phyloP scores from a whole-genome alignment of 1,284 basidiomycete genomes.

The Pyrrhoderma lamaoense region DNA sequence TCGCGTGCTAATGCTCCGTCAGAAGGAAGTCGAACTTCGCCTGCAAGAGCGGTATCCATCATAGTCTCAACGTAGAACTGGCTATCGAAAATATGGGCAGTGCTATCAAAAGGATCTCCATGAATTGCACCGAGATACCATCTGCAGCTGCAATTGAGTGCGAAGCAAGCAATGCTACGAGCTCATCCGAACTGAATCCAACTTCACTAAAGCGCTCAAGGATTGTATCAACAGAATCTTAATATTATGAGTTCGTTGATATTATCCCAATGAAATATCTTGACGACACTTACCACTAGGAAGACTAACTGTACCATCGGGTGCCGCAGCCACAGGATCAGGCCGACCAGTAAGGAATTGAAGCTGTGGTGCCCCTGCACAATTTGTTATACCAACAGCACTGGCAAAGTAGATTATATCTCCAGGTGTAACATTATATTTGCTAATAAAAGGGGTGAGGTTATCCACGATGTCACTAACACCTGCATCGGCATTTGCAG shows the following conservation, averaged over 20 bases:
- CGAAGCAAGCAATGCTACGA: constrained; percentile 36
- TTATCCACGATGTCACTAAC: constrained; percentile 31
- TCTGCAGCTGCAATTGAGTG: constrained; percentile 34
- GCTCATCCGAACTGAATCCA: constrained; percentile 33
- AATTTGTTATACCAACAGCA: constrained; percentile 35
- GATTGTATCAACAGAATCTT: constrained; percentile 32
- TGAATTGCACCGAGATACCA: constrained; percentile 26
- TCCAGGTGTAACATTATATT: constrained; percentile 22
- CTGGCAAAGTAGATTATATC: constrained; percentile 34
- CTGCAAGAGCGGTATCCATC: constrained; percentile 22
- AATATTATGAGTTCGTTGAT: neutral
- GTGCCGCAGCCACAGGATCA: constrained; percentile 28
- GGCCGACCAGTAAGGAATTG: constrained; percentile 34
- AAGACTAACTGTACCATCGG: constrained; percentile 33
- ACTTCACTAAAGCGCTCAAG: constrained; percentile 35
- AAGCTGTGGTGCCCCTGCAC: constrained; percentile 35
- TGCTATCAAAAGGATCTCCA: constrained; percentile 35
- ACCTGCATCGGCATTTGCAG: constrained; percentile 27
- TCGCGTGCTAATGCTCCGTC: constrained; percentile 28
- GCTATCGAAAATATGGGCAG: constrained; percentile 32
- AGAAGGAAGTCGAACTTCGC: constrained; percentile 37
- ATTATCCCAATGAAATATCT: neutral
- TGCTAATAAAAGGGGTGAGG: constrained; percentile 28
- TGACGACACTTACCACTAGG: constrained; percentile 26
- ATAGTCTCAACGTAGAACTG: constrained; percentile 35